Evolutionary conservation across 176 grass and related monocot species (phyloP).

Genomic region (Aegilops longissima): DNA sequence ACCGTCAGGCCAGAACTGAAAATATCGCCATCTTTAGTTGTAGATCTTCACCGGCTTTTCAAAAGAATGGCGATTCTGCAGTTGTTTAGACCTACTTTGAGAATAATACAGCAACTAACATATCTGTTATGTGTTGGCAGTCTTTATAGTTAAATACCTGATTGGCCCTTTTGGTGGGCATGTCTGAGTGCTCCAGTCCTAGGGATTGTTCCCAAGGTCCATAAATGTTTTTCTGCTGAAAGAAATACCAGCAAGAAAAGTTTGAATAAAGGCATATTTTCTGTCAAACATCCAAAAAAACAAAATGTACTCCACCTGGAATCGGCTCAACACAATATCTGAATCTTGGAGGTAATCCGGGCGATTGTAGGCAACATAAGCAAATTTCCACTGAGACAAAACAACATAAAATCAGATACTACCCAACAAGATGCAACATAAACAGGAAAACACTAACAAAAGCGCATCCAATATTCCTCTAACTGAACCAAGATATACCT

Average conservation of each 20-base stretch:
- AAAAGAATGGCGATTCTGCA: slow-evolving; percentile 72
- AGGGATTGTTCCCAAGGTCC: slow-evolving; percentile 68
- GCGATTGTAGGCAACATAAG: slow-evolving; percentile 44
- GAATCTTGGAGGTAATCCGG: slow-evolving; percentile 70
- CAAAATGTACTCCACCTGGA: slow-evolving; percentile 41
- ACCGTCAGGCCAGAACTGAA: neutral
- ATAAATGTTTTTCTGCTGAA: slow-evolving; percentile 57
- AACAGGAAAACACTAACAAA: neutral
- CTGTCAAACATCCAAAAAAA: neutral
- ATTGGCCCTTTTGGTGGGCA: slow-evolving; percentile 50
- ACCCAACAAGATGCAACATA: neutral
- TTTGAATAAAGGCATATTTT: neutral
- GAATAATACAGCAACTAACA: neutral
- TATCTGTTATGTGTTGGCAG: neutral
- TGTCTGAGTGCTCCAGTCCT: slow-evolving; percentile 67
- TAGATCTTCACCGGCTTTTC: slow-evolving; percentile 83
- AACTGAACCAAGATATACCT: neutral
- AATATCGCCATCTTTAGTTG: slow-evolving; percentile 41
- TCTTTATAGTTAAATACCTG: slow-evolving; percentile 46
- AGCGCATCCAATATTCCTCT: neutral
- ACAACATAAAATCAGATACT: slow-evolving; percentile 25
- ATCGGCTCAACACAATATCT: slow-evolving; percentile 61
- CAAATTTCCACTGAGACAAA: slow-evolving; percentile 74
- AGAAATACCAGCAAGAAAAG: neutral
- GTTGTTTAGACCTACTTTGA: neutral